Evolutionary conservation across 345 rosid genomes (phyloP).

Genomic region (Turritis glabra): DNA sequence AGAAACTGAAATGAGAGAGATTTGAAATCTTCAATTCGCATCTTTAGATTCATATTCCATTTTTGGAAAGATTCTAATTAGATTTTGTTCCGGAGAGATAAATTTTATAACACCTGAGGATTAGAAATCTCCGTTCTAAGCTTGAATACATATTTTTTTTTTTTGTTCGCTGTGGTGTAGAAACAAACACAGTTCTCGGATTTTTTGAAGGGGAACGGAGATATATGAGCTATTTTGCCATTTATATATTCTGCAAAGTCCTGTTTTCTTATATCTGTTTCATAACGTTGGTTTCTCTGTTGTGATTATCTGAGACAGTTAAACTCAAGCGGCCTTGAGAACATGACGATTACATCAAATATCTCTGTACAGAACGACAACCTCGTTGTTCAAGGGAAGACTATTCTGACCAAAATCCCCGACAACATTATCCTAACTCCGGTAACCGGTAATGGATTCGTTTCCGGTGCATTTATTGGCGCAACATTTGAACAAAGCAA

Average conservation of each 20-base stretch:
- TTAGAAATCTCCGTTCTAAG: not conserved
- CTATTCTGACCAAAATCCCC: conserved; percentile 81
- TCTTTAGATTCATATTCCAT: conserved; percentile 13
- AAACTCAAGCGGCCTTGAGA: not conserved
- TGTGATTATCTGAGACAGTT: conserved; percentile 21
- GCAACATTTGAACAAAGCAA: conserved; percentile 77
- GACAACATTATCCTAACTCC: conserved; percentile 79
- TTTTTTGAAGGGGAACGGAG: too few species aligned
- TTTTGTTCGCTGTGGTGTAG: not conserved
- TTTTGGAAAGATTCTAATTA: conserved; percentile 8
- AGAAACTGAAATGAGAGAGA: not conserved
- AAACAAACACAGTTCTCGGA: not conserved
- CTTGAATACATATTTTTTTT: not conserved
- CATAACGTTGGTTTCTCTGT: not conserved
- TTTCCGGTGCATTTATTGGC: conserved; percentile 82
- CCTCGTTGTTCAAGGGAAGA: conserved; percentile 93
- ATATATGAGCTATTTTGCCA: not conserved
- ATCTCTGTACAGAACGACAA: conserved; percentile 76
- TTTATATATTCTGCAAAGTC: not conserved
- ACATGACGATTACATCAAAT: conserved; percentile 79
- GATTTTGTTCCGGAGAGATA: not conserved
- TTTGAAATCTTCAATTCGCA: not conserved
- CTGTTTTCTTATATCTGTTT: not conserved
- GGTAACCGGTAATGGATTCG: conserved; percentile 60
- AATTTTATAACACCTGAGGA: too few species aligned